Evolutionary conservation across 2,329 filamentous ascomycete species (phyloP).

Genomic region (Cladophialophora immunda): DNA sequence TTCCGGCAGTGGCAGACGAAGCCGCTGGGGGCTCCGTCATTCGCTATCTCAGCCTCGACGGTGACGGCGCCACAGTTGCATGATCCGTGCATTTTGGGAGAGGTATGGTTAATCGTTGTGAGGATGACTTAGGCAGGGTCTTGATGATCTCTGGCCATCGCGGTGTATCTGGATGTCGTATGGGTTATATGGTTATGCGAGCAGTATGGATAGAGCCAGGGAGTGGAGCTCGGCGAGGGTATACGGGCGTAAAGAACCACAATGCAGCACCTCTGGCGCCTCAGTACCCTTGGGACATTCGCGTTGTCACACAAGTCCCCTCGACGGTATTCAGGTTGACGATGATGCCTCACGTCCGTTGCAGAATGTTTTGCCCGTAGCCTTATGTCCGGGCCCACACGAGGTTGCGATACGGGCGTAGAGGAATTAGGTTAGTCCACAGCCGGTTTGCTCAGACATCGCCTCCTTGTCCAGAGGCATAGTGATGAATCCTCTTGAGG

Average conservation of each 20-base stretch:
- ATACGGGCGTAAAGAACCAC: background rate
- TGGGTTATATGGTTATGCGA: background rate
- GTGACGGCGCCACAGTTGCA: slow-evolving; percentile 12
- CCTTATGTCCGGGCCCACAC: background rate
- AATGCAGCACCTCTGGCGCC: background rate
- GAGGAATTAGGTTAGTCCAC: background rate
- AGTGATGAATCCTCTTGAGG: background rate
- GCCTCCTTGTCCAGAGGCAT: background rate
- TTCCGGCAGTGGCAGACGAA: slow-evolving; percentile 9
- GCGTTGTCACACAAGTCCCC: background rate
- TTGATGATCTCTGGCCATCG: background rate
- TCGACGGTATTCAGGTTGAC: background rate
- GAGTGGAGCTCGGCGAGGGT: background rate
- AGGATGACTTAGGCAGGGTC: background rate
- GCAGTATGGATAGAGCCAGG: background rate
- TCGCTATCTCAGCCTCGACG: slow-evolving; percentile 12
- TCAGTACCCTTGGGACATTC: no score
- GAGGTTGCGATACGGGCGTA: background rate
- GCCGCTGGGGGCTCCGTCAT: background rate
- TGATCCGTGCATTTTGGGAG: slow-evolving; percentile 11
- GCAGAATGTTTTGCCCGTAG: background rate
- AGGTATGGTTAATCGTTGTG: background rate
- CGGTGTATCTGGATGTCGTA: background rate
- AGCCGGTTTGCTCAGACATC: background rate
- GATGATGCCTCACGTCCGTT: background rate